Evolutionary conservation across 2,329 filamentous ascomycete species (phyloP).

Genomic region (Anthostomella pinea): DNA sequence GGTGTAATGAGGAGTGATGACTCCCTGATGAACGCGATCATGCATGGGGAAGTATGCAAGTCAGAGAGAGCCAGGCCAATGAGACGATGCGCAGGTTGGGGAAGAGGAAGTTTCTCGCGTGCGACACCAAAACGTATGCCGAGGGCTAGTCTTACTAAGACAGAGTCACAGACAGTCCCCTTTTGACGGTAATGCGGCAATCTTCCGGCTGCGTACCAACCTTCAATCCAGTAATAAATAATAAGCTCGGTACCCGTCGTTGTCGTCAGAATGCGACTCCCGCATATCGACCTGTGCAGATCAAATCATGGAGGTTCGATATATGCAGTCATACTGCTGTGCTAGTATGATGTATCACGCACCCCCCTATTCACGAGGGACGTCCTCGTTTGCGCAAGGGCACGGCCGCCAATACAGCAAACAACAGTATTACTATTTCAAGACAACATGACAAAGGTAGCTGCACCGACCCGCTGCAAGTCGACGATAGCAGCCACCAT

Average conservation of each 20-base stretch:
- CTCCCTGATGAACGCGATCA: slow-evolving; percentile 10
- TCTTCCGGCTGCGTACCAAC: slow-evolving; percentile 23
- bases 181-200: slow-evolving; percentile 23
- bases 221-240: slow-evolving; percentile 18
- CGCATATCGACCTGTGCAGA: neutral
- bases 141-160: slow-evolving; percentile 1
- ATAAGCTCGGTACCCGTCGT: no score
- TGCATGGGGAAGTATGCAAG: neutral
- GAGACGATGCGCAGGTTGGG: slow-evolving; percentile 18
- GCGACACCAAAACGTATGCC: slow-evolving; percentile 6
- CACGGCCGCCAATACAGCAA: no score
- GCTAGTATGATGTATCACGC: no score
- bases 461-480: slow-evolving; percentile 1
- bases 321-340: slow-evolving; percentile 1
- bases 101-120: slow-evolving; percentile 31
- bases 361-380: neutral
- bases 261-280: neutral
- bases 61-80: slow-evolving; percentile 14
- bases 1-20: slow-evolving; percentile 5
- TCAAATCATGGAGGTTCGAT: no score
- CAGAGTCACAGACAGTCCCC: slow-evolving; percentile 9
- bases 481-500: no score
- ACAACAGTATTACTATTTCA: no score
- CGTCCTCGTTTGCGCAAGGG: no score
- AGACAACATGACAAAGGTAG: neutral